Base-by-base conservation (phyloP, 1,284 basidiomycete genomes). In the Puccinia hordei region DNA sequence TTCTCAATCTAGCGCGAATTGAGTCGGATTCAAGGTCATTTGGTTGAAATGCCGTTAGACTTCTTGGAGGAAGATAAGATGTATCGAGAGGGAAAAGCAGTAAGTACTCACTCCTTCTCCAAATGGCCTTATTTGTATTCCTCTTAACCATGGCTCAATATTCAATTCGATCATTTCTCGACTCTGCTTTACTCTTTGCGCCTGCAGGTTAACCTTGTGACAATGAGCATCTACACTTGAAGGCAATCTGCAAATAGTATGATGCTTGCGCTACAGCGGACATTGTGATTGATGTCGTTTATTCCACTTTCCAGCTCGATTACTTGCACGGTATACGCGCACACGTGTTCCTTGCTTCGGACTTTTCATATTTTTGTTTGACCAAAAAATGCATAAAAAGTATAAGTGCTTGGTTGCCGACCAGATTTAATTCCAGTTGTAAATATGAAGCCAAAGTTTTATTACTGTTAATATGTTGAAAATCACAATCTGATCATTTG, bases 41-140 rank as follows among this genome's bases (percentile, higher is more conserved):
- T 89, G 17, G 87, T 88, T 46, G 84, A 87, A 49, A 87, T 88
- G 87, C 91, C 92, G 61, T 84, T 93, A 83, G 92, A 93, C 85
- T 93, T 93, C 88, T 87, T 93, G 82, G 92, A 92, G 78, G 91
- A 93, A 81, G 90, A 90, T 81, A 89, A 90, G 1, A 90, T 93
- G 81, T 72, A 72, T 41, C 30, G 72, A 35, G 69, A 80, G 51
- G 57, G 77, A 13, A 57, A 73, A 46, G 24, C 80, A 15, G 77
- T 80, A 46, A 80, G 59, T 35, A 46, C 30, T 71, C 30, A 49
- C 38, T 71, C 41, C 6, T n/a, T n/a, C n/a, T 30, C 8, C 41
- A 24, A 15, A 24, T 12, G 24, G 9, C 22, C 2, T 35, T 6
- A 61, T 19, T 73, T 41, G n/a, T n/a, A n/a, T n/a, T n/a, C n/a